Conservation (phyloP, 495 filamentous ascomycete species). For the Talaromyces proteolyticus region DNA sequence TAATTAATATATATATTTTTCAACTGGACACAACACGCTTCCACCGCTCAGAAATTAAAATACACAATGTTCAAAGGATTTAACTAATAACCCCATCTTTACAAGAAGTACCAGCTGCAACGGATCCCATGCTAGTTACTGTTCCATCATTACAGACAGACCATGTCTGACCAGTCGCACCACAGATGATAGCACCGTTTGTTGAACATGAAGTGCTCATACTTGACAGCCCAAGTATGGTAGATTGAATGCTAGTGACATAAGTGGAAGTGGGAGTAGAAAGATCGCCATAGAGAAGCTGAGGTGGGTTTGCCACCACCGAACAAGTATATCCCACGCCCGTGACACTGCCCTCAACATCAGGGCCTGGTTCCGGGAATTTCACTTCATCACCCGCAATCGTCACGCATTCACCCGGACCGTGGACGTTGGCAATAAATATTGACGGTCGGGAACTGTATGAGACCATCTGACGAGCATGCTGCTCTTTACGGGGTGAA, state of each 20-base stretch:
- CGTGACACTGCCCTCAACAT: slow-evolving; percentile 39
- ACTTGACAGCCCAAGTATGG: too few species aligned
- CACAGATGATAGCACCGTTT: slow-evolving; percentile 29
- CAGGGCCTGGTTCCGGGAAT: slow-evolving; percentile 63
- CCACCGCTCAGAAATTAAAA: too few species aligned
- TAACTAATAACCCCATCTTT: too few species aligned
- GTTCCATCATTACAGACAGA: slow-evolving; percentile 27
- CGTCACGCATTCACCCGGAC: slow-evolving; percentile 45
- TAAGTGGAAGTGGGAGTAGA: slow-evolving; percentile 15
- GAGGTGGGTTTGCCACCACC: slow-evolving; percentile 20
- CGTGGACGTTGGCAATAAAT: slow-evolving; percentile 64
- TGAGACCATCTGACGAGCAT: too few species aligned
- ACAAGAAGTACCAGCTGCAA: slow-evolving; percentile 35
- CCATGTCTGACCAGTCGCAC: slow-evolving; percentile 28
- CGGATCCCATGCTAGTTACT: slow-evolving; percentile 32
- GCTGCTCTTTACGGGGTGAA: too few species aligned
- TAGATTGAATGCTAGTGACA: not conserved
- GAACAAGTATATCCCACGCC: slow-evolving; percentile 26
- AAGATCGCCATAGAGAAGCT: slow-evolving; percentile 14
- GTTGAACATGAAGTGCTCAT: slow-evolving; percentile 17
- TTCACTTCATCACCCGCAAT: slow-evolving; percentile 46
- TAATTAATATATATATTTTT: too few species aligned
- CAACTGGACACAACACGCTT: too few species aligned
- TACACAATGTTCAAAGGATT: too few species aligned
- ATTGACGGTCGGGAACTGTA: slow-evolving; percentile 64